Evolutionary conservation across 2,329 filamentous ascomycete species (phyloP).

Genomic region (Sclerotinia nivalis): DNA sequence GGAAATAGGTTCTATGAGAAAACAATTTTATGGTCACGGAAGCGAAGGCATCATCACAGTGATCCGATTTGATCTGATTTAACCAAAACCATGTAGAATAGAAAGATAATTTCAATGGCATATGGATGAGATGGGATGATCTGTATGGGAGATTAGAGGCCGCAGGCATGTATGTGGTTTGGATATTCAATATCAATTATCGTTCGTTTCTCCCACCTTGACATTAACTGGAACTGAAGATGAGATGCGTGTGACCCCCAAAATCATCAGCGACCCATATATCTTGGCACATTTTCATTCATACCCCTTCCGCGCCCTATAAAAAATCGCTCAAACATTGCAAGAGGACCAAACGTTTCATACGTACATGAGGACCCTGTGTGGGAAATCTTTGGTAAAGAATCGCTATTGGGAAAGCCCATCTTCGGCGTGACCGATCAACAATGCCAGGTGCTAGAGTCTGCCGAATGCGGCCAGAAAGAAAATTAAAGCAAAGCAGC

Average conservation of each 20-base stretch:
- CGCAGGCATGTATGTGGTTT: constrained; percentile 1
- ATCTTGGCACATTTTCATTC: not conserved
- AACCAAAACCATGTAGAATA: constrained; percentile 18
- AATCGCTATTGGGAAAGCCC: not conserved
- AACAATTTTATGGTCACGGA: constrained; percentile 6
- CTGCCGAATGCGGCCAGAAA: not conserved
- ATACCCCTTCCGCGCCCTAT: not conserved
- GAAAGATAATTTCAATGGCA: constrained; percentile 6
- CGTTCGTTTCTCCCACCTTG: not conserved
- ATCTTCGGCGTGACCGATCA: constrained; percentile 2
- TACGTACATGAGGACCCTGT: not conserved
- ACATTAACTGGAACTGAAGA: not conserved
- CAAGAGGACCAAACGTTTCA: not conserved
- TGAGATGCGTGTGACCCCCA: not conserved
- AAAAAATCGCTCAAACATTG: not conserved
- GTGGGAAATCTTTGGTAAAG: constrained; percentile 18
- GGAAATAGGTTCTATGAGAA: constrained; percentile 6
- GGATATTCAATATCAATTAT: constrained; percentile 3
- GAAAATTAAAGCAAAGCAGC: not conserved
- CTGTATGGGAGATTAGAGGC: not conserved
- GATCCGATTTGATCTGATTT: constrained; percentile 4
- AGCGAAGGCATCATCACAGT: not conserved
- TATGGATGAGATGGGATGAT: constrained; percentile 7
- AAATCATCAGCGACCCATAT: not conserved
- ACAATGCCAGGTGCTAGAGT: not conserved